A percentile compares a stretch with the other conserved stretches of the same genome.
These are phyloP conservation scores for Microthyrium microscopicum DNA, from an alignment of 2,329 filamentous ascomycete genomes.

Conservation along the genomic window DNA sequence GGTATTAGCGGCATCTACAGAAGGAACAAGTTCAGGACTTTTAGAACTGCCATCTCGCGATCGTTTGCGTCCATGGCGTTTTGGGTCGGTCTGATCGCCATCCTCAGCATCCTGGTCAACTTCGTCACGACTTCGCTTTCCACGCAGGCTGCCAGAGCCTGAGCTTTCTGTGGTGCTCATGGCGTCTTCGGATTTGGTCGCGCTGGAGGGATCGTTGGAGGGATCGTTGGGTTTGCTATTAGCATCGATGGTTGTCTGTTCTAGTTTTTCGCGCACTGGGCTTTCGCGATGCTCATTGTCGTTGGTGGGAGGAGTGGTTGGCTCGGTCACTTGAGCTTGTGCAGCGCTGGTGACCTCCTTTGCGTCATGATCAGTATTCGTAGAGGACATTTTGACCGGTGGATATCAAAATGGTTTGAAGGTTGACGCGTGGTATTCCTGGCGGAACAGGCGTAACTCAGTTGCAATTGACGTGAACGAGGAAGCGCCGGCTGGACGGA, in stretches of 20 bases:
- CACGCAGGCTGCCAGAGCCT: slow-evolving; percentile 18
- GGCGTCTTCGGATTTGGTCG: slow-evolving; percentile 11
- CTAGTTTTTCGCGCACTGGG: slow-evolving; percentile 42
- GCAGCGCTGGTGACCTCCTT: too few relatives aligned
- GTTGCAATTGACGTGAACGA: too few relatives aligned
- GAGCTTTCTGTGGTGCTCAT: slow-evolving; percentile 2
- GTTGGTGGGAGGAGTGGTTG: slow-evolving; percentile 18
- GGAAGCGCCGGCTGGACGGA: too few relatives aligned
- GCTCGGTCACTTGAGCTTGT: slow-evolving; percentile 13
- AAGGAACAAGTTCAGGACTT: too few relatives aligned
- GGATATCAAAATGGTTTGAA: too few relatives aligned
- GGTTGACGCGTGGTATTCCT: too few relatives aligned
- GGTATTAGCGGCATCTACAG: too few relatives aligned
- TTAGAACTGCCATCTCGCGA: slow-evolving; percentile 22
- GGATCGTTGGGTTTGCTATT: slow-evolving; percentile 1
- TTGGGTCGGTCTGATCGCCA: slow-evolving; percentile 18
- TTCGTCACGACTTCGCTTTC: slow-evolving; percentile 30
- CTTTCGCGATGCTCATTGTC: slow-evolving; percentile 32
- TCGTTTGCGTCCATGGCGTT: slow-evolving; percentile 28
- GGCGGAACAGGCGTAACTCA: too few relatives aligned
- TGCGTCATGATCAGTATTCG: too few relatives aligned
- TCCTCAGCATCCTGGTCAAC: slow-evolving; percentile 23
- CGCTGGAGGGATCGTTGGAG: neutral
- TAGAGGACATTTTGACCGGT: too few relatives aligned
- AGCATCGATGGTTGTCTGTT: slow-evolving; percentile 40